A percentile compares a stretch with the other conserved stretches of the same genome.
These are phyloP conservation scores for Geranium brycei DNA, from an alignment of 345 rosid genomes.

Conservation along the genomic window DNA sequence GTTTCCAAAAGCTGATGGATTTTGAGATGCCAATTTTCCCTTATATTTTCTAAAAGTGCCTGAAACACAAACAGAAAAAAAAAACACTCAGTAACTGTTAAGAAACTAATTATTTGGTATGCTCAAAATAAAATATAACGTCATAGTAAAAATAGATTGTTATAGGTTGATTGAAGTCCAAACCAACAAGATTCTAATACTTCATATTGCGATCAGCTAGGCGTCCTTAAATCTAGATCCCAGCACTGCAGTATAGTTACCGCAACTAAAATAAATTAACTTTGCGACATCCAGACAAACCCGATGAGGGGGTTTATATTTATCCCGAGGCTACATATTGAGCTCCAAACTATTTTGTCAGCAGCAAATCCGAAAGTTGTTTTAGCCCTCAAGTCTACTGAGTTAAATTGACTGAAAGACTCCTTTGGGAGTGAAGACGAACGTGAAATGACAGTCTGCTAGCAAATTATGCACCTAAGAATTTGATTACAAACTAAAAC, in stretches of 20 bases:
- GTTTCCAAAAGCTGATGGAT: conserved; percentile 44
- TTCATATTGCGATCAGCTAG: background rate
- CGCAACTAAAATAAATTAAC: background rate
- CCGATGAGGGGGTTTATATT: background rate
- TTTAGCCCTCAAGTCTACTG: too few species aligned
- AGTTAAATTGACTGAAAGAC: background rate
- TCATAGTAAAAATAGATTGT: too few species aligned
- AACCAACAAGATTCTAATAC: background rate
- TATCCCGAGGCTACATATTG: too few species aligned
- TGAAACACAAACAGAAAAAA: conserved; percentile 13
- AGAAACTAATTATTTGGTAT: background rate
- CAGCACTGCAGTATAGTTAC: background rate
- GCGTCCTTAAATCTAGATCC: background rate
- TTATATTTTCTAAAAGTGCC: conserved; percentile 80
- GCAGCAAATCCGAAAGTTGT: too few species aligned
- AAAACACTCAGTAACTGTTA: background rate
- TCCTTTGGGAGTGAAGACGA: background rate
- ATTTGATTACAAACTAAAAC: background rate
- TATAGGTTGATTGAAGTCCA: background rate
- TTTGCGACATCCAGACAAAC: background rate
- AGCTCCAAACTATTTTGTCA: too few species aligned
- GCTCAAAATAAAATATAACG: background rate
- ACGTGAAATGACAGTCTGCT: background rate
- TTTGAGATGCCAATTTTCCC: conserved; percentile 52
- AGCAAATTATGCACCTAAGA: background rate